A percentile compares a stretch with the other conserved stretches of the same genome.
Conservation (phyloP, 768 basidiomycete genomes). For the Leucocoprinus leucothites region DNA sequence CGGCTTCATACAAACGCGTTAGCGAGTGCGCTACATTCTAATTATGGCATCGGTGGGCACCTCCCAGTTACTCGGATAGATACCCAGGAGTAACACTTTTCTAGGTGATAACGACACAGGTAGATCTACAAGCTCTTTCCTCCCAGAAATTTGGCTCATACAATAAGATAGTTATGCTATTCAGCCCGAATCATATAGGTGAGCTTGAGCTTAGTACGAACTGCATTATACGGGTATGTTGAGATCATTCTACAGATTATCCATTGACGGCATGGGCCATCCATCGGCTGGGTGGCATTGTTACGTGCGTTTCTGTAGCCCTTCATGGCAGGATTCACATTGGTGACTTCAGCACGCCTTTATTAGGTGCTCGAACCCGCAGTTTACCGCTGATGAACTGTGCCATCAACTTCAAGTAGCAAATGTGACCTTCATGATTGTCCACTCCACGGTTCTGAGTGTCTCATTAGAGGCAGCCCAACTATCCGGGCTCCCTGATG, state of each 20-base stretch:
- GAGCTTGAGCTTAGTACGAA: conserved; percentile 3
- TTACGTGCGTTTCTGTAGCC: conserved; percentile 37
- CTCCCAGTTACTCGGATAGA: not conserved
- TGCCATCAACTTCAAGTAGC: conserved; percentile 45
- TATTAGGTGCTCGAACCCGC: conserved; percentile 50
- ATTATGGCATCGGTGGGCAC: conserved; percentile 24
- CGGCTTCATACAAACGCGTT: conserved; percentile 28
- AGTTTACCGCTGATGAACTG: conserved; percentile 50
- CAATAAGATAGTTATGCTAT: conserved; percentile 39
- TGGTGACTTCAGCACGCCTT: conserved; percentile 10
- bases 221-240: not conserved
- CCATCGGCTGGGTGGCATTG: conserved; percentile 46
- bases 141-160: not conserved
- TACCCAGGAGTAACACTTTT: not conserved
- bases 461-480: conserved; percentile 41
- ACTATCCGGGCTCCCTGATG: conserved; percentile 30
- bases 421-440: conserved; percentile 40
- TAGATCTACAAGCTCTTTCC: not conserved
- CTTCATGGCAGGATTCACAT: not conserved
- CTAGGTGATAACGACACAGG: conserved; percentile 18
- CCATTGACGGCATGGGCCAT: conserved; percentile 46
- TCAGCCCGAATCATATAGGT: conserved; percentile 56
- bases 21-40: conserved; percentile 30
- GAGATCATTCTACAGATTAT: conserved; percentile 31
- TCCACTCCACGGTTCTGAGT: conserved; percentile 42